phyloP scores from a whole-genome alignment of 495 filamentous ascomycete species.

The Gamarada debralockiae region DNA sequence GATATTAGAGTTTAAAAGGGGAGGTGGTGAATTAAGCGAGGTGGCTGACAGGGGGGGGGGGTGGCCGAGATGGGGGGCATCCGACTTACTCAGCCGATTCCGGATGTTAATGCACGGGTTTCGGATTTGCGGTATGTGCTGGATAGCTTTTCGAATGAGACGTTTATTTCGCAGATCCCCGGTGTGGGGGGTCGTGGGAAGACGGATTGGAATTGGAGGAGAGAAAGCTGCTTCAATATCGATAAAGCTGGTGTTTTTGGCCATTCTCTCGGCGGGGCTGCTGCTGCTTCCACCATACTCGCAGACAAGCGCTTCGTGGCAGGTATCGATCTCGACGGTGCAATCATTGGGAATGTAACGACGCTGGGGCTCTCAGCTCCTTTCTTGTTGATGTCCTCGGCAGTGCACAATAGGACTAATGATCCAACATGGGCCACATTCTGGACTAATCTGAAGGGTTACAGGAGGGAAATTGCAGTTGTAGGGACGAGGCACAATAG shows the following conservation, averaged over 20 bases:
- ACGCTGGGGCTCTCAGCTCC: neutral
- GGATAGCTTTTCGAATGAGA: too few relatives aligned
- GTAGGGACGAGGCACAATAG: neutral
- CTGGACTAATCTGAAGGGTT: constrained; percentile 3
- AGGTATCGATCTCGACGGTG: constrained; percentile 10
- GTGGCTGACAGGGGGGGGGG: too few relatives aligned
- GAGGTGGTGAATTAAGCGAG: too few relatives aligned
- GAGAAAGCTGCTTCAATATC: too few relatives aligned
- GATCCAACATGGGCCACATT: neutral
- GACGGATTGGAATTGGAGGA: too few relatives aligned
- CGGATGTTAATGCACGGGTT: too few relatives aligned
- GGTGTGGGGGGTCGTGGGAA: too few relatives aligned
- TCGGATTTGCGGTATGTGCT: too few relatives aligned
- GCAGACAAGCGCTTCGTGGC: neutral
- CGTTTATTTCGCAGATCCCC: too few relatives aligned
- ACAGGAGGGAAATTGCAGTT: neutral
- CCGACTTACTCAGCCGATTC: too few relatives aligned
- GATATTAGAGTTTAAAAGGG: too few relatives aligned
- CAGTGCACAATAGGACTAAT: constrained; percentile 1
- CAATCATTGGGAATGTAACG: neutral
- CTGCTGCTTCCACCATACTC: constrained; percentile 3
- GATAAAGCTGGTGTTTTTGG: constrained; percentile 41
- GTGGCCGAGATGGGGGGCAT: too few relatives aligned
- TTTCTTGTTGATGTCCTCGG: constrained; percentile 1
- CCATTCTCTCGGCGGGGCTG: constrained; percentile 42